phyloP scores from a whole-genome alignment of 352 stramenopile species.

The Phytophthora nicotianae region DNA sequence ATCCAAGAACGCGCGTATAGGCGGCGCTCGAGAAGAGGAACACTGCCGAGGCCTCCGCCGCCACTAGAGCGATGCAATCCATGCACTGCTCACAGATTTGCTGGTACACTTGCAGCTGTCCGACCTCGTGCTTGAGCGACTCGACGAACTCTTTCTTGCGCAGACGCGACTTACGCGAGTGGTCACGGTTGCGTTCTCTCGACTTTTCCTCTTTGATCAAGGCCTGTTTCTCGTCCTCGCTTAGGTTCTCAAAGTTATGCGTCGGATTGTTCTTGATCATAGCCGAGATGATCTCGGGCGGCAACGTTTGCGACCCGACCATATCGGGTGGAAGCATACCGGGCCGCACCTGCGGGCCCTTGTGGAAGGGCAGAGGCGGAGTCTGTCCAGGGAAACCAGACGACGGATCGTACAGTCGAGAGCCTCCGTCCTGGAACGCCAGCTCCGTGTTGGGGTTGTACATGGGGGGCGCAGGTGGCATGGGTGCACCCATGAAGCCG shows the following conservation, averaged over 20 bases:
- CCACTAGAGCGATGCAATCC: slow-evolving; percentile 81
- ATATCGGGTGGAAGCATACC: slow-evolving; percentile 39
- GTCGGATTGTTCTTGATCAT: slow-evolving; percentile 84
- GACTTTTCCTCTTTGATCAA: slow-evolving; percentile 86
- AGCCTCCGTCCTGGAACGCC: slow-evolving; percentile 63
- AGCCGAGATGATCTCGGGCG: slow-evolving; percentile 76
- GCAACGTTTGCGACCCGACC: slow-evolving; percentile 78
- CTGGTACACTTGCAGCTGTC: slow-evolving; percentile 86
- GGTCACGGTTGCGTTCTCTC: slow-evolving; percentile 93
- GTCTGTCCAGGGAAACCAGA: slow-evolving; percentile 48
- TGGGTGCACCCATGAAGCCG: slow-evolving; percentile 45
- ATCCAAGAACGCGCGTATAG: slow-evolving; percentile 77
- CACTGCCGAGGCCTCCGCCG: slow-evolving; percentile 56
- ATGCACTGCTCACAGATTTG: slow-evolving; percentile 84
- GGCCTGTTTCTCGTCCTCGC: slow-evolving; percentile 79
- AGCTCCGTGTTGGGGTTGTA: slow-evolving; percentile 68
- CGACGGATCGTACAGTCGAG: slow-evolving; percentile 73
- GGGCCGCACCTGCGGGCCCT: slow-evolving; percentile 30
- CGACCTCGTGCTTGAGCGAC: slow-evolving; percentile 90
- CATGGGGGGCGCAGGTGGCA: slow-evolving; percentile 35
- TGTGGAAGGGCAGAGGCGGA: slow-evolving; percentile 57
- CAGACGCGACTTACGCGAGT: slow-evolving; percentile 94
- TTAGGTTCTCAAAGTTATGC: slow-evolving; percentile 76
- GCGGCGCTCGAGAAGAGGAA: slow-evolving; percentile 74
- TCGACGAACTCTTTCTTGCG: slow-evolving; percentile 96